Base-by-base conservation (phyloP, 805 yeast genomes). In the Ascoidea rubescens region DNA sequence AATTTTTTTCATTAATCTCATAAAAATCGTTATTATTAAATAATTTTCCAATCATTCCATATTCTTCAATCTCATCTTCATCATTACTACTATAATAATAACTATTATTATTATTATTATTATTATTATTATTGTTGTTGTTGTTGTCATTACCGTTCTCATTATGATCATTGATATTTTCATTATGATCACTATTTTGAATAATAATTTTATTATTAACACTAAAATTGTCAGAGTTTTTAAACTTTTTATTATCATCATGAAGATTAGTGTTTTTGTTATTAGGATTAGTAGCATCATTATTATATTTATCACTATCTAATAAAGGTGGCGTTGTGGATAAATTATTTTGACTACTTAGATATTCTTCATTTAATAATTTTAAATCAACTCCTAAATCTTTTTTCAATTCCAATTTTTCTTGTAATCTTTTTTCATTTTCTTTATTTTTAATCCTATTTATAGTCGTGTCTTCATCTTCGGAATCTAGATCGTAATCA, bases 1-100 rank as follows among this genome's bases (percentile, higher is more conserved):
- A 65, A 5, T 66, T 55, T 45, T 66, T 58, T 63, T 85, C 93
- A 62, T 79, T 79, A 37, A 83, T 64, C 53, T 71, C 76, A 62
- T 75, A 82, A 59, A 81, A 84, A 48, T 72, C 70, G 2, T 64
- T 57, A 10, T 48, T 42, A 5, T 51, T 30, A 48, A 17, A 53
- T 37, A 37, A 37, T 10, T 37, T 37, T 37, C 43, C 43, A 37
- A 37, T 37, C 43, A 37, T 10, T 10, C 14, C 14, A 37, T 10
- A 37, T 37, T 37, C 14, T 37, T 37, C 14, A 10, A 37, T 8
- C 14, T 37, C 14, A 58, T 58, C 28, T 21, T 21, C 28, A 21
- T 21, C 28, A 21, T 21, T 21, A 2, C 12, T 8, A 45, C 16
- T 45, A n/a, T 45, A n/a, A 16, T 7, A 12, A 31, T 21, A 6